Base-by-base conservation (phyloP, 2,329 filamentous ascomycete genomes). In the Dothiorella sarmentorum region DNA sequence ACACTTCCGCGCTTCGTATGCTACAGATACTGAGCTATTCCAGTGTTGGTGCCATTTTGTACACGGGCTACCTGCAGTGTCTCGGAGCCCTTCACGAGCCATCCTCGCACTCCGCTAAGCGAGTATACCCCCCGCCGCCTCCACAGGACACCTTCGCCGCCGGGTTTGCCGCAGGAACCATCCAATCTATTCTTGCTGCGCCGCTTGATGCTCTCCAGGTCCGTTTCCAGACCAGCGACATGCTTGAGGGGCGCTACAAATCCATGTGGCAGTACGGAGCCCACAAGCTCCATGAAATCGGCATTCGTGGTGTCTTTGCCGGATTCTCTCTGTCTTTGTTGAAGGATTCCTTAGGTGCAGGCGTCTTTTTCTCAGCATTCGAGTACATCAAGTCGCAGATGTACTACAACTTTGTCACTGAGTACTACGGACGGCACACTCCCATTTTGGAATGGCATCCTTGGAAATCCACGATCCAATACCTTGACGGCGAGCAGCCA, bases 151-250 rank as follows among this genome's bases (percentile, higher is more conserved):
- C 87, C 2, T 89, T 91, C 59, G 76, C 84, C 0, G 88, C 89
- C 0, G 89, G 89, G 0, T 78, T 90, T 33, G 72, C 88, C 0
- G 89, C 88, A 0, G 89, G 89, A 0, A 78, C 78, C 1, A 71
- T 91, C 1, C 88, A 91, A 72, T 89, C 86, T 61, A 67, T 91
- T 15, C 70, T 91, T 9, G 89, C 88, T 0, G 89, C 88, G 0
- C 89, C 89, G 0, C 77, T 91, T 6, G 89, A 92, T 63, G 89
- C 89, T 0, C 82, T 92, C 2, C 87, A 90, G 66, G 85, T 87
- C 4, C 81, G 88, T 7, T 91, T 89, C 71, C 86, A 89, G 65
- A 81, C 82, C 29, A 76, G 76, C 59, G 84, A 86, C 61, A 80
- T 85, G 63, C 73, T 84, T n/a, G 75, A 81, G 47, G 81, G 82